Conservation (phyloP, 2,329 filamentous ascomycete species). For the Tolypocladium album region DNA sequence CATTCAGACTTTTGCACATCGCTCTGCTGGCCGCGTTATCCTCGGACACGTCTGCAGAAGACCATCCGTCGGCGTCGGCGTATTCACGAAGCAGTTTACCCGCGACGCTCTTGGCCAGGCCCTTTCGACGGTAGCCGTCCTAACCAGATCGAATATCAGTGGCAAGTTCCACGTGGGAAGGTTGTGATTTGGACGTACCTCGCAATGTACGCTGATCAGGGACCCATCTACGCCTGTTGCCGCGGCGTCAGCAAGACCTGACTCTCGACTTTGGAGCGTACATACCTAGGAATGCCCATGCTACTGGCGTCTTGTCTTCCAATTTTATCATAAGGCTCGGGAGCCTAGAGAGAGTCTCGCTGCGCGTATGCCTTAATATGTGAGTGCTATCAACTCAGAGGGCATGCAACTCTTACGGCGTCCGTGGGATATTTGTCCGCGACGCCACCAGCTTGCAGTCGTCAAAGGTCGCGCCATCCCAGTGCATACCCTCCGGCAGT, state of each 20-base stretch:
- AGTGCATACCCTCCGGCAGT: conserved; percentile 39
- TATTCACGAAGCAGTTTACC: conserved; percentile 45
- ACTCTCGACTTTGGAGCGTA: background rate
- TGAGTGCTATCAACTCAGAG: background rate
- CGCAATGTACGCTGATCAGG: conserved; percentile 50
- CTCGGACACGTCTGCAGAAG: conserved; percentile 52
- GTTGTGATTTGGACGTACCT: conserved; percentile 21
- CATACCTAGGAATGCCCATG: conserved; percentile 52
- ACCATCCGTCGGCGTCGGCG: conserved; percentile 37
- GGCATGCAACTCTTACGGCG: conserved; percentile 24
- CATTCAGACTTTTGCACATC: conserved; percentile 52
- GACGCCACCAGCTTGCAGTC: conserved; percentile 46
- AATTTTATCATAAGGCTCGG: conserved; percentile 37
- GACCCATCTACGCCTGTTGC: conserved; percentile 47
- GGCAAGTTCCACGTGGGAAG: background rate
- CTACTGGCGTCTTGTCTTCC: conserved; percentile 37
- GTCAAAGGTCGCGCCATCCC: conserved; percentile 38
- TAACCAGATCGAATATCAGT: conserved; percentile 7
- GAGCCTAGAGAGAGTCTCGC: conserved; percentile 28
- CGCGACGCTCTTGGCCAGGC: conserved; percentile 52
- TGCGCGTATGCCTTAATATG: background rate
- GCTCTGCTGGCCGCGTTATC: conserved; percentile 50
- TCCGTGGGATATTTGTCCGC: conserved; percentile 45
- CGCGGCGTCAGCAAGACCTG: background rate
- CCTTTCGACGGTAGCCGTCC: conserved; percentile 46